Base-by-base conservation (phyloP, 768 basidiomycete species). In the Lactarius vividus region DNA sequence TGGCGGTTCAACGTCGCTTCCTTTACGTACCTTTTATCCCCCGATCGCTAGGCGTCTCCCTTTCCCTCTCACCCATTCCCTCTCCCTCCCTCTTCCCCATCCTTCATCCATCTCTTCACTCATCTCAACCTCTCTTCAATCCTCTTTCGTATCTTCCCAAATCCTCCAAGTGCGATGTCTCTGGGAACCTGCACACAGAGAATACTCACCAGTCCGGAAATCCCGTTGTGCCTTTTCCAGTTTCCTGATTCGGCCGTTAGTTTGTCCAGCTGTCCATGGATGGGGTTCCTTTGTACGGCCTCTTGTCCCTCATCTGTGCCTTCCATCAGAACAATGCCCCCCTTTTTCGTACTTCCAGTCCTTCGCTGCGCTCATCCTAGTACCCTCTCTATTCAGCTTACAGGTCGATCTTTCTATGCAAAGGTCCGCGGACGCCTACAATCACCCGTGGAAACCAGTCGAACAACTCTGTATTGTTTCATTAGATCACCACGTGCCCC, bases 321-420 rank as follows among this genome's bases (percentile, higher is more conserved):
- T 67, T 55, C 52, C 31, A 67, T 67, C 66, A 67, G 66, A 67
- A 67, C 66, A 67, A 67, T 1, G 10, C 39, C 26, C 40, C 28
- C 66, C 62, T 37, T 63, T 67, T 67, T 33, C 39, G 61, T 54
- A 31, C 42, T 23, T 29, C 13, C 3, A 35, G 16, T 57, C 11
- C 28, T 55, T n/a, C 29, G 29, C 2, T 20, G 4, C 29, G 2
- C 49, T 26, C 49, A 52, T 16, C 20, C n/a, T 20, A 18, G 20
- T 10, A 31, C 28, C 18, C 54, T 26, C 46, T 49, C 49, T 49
- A 49, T 49, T 49, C 49, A 26, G 23, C 23, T 52, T 7, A 23
- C 26, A 52, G 2, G 23, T 26, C 23, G 3, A 13, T 29, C 40
- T 54, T 39, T 31, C 28, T n/a, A 20, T 9, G 20, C 15, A 54